A percentile compares a stretch with the other conserved stretches of the same genome.
These are phyloP conservation scores for Mycena polygramma DNA, from an alignment of 768 basidiomycete genomes.

Conservation along the genomic window DNA sequence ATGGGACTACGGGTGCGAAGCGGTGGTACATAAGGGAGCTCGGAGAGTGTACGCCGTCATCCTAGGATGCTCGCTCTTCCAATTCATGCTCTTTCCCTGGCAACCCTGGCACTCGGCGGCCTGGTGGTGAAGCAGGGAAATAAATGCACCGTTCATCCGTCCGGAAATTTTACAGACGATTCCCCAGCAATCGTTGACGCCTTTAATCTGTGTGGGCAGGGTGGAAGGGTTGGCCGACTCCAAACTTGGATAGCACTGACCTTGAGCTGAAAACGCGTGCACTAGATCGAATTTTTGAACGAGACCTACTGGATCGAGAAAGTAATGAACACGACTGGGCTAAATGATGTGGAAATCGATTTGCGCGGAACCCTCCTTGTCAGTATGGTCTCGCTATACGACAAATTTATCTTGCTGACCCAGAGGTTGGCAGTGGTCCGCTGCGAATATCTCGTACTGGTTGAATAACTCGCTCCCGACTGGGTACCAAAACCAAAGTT, in stretches of 20 bases:
- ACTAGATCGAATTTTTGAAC: slow-evolving; percentile 46
- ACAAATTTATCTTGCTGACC: not conserved
- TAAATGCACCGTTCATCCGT: slow-evolving; percentile 40
- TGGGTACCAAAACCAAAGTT: slow-evolving; percentile 53
- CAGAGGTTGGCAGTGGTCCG: slow-evolving; percentile 40
- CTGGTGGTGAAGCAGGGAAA: slow-evolving; percentile 14
- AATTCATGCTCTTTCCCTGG: slow-evolving; percentile 1
- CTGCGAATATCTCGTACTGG: slow-evolving; percentile 55
- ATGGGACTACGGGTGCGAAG: not conserved
- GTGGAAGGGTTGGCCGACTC: slow-evolving; percentile 9
- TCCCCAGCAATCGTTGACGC: slow-evolving; percentile 43
- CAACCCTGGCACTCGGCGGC: slow-evolving; percentile 8
- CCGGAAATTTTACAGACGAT: slow-evolving; percentile 40
- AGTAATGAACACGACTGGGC: slow-evolving; percentile 48
- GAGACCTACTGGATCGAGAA: slow-evolving; percentile 51
- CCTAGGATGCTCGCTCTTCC: slow-evolving; percentile 14
- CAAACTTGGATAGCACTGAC: not conserved
- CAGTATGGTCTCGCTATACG: slow-evolving; percentile 18
- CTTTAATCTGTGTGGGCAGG: slow-evolving; percentile 33
- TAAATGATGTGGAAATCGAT: slow-evolving; percentile 50
- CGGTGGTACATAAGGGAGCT: not conserved
- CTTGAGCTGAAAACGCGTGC: slow-evolving; percentile 6
- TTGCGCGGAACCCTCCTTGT: slow-evolving; percentile 52
- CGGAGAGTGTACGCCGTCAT: not conserved
- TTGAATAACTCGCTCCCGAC: slow-evolving; percentile 47